A percentile compares a stretch with the other conserved stretches of the same genome.
Conservation (phyloP, 495 filamentous ascomycete species). For the Platismatia glauca region DNA sequence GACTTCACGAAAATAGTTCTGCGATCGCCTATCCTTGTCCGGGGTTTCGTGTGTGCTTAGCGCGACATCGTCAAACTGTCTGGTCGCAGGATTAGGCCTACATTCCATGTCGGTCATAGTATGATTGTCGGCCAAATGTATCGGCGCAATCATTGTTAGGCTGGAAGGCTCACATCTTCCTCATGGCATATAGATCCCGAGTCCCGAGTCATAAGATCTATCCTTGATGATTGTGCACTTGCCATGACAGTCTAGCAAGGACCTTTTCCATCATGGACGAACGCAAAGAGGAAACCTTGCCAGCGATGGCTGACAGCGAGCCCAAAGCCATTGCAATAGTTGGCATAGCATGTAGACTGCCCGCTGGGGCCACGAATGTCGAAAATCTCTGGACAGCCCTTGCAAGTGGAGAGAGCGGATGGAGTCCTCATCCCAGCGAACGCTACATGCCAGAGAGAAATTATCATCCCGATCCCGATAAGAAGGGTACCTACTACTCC, state of each 20-base stretch:
- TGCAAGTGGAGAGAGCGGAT: slow-evolving; percentile 2
- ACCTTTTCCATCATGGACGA: not conserved
- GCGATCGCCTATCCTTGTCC: too few species aligned
- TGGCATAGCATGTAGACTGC: slow-evolving; percentile 1
- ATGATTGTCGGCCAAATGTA: too few species aligned
- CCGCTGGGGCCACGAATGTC: not conserved
- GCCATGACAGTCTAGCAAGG: not conserved
- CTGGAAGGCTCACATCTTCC: too few species aligned
- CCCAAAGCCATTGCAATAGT: not conserved
- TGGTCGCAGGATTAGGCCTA: too few species aligned
- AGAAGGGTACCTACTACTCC: slow-evolving; percentile 9
- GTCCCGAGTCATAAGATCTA: not conserved
- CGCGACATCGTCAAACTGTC: too few species aligned
- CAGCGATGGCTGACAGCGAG: not conserved
- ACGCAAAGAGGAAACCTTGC: too few species aligned
- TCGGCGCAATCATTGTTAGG: too few species aligned
- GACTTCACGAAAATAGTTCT: too few species aligned
- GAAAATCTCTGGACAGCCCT: slow-evolving; percentile 1
- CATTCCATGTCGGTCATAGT: too few species aligned
- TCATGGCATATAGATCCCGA: too few species aligned
- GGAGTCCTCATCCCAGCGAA: not conserved
- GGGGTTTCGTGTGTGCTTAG: too few species aligned
- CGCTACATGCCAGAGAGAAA: not conserved
- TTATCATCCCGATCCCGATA: slow-evolving; percentile 11
- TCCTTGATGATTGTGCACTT: not conserved